A percentile compares a stretch with the other conserved stretches of the same genome.
Conservation (phyloP, 306 rosid species). For the Lablab purpureus region DNA sequence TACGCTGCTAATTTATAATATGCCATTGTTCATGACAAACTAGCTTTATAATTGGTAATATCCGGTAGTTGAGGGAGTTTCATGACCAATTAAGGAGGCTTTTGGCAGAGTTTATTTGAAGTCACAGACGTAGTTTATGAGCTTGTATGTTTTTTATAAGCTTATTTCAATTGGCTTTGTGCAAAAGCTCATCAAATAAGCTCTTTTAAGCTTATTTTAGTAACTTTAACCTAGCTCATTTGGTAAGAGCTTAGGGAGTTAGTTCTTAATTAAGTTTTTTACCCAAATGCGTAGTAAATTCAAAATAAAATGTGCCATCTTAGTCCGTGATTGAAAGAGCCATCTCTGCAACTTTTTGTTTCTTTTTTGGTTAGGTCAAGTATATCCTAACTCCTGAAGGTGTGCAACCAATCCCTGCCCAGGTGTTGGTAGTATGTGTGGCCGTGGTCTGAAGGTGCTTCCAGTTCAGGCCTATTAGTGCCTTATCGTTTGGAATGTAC, state of each 20-base stretch:
- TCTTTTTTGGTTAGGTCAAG: neutral
- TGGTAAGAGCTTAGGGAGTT: neutral
- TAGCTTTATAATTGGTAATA: conserved; percentile 28
- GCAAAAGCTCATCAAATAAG: neutral
- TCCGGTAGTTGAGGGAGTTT: conserved; percentile 33
- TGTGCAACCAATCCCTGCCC: neutral
- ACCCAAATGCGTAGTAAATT: neutral
- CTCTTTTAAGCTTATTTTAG: neutral
- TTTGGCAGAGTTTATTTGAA: neutral
- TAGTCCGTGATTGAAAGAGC: neutral
- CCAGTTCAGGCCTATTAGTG: conserved; percentile 21
- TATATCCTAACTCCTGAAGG: neutral
- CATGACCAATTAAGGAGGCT: conserved; percentile 4
- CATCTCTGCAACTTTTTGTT: neutral
- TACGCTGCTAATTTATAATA: conserved; percentile 25
- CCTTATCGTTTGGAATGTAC: conserved; percentile 8
- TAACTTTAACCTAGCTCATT: neutral
- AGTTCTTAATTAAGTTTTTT: neutral
- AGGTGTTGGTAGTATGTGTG: conserved; percentile 12
- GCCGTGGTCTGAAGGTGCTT: conserved; percentile 32
- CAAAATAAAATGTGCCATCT: conserved; percentile 31
- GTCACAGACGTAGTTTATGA: neutral
- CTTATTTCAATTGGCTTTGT: neutral
- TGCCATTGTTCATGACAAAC: conserved; percentile 15
- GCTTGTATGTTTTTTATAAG: neutral